Evolutionary conservation across 73 alveolate species (phyloP).

Genomic region (Tetrahymena borealis): DNA sequence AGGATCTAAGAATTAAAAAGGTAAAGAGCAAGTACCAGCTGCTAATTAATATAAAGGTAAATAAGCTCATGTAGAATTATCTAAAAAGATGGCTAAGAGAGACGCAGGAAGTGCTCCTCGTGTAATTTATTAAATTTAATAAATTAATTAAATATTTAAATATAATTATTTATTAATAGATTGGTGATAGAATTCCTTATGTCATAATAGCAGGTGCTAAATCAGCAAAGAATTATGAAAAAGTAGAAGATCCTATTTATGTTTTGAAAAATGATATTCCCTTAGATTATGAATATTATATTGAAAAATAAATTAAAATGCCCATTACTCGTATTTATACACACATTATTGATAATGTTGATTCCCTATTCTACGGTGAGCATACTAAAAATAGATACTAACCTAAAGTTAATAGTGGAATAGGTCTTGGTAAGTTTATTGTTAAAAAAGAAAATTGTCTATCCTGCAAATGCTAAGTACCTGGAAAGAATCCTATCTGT

Average conservation of each 20-base stretch:
- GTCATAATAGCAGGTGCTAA: conserved; percentile 92
- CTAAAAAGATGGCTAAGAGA: conserved; percentile 96
- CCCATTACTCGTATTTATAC: conserved; percentile 95
- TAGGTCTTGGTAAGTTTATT: conserved; percentile 78
- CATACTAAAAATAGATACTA: conserved; percentile 91
- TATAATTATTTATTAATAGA: neutral
- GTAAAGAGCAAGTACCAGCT: conserved; percentile 22
- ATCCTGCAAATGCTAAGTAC: conserved; percentile 75
- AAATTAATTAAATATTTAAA: neutral
- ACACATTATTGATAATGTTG: conserved; percentile 79
- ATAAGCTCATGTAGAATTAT: conserved; percentile 99
- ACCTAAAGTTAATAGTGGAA: conserved; percentile 72
- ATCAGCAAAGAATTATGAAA: conserved; percentile 91
- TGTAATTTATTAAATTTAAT: neutral
- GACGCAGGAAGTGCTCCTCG: conserved; percentile 58
- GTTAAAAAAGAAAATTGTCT: conserved; percentile 76
- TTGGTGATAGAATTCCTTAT: conserved; percentile 98
- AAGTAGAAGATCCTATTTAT: conserved; percentile 98
- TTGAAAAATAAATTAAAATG: conserved; percentile 93
- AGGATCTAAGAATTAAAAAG: conserved; percentile 5
- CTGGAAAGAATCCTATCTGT: conserved; percentile 79
- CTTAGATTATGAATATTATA: conserved; percentile 93
- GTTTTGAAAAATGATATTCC: conserved; percentile 96
- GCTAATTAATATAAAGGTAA: conserved; percentile 68
- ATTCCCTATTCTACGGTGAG: conserved; percentile 84